A percentile compares a stretch with the other conserved stretches of the same genome.
These are phyloP conservation scores for Macrophomina tecta DNA, from an alignment of 2,329 filamentous ascomycete species.

Conservation along the genomic window DNA sequence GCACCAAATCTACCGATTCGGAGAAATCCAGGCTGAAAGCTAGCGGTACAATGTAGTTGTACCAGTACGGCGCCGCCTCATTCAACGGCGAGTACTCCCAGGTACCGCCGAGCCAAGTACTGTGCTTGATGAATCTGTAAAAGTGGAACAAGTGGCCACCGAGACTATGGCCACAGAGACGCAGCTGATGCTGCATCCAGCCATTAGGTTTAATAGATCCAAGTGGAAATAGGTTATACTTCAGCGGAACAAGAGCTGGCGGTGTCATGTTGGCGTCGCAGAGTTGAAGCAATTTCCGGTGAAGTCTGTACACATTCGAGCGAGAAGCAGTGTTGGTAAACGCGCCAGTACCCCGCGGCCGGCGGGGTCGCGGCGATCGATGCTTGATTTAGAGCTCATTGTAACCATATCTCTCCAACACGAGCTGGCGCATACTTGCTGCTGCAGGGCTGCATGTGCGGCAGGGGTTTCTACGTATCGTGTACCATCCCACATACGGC, in stretches of 20 bases:
- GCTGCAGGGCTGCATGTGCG: too few species aligned
- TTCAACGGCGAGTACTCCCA: slow-evolving; percentile 60
- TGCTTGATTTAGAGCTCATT: too few species aligned
- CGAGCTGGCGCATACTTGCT: too few species aligned
- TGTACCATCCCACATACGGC: too few species aligned
- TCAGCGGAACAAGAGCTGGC: slow-evolving; percentile 39
- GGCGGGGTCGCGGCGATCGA: too few species aligned
- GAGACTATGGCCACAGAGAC: slow-evolving; percentile 58
- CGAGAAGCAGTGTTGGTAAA: too few species aligned
- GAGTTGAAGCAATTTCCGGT: not conserved
- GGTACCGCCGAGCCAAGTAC: slow-evolving; percentile 58
- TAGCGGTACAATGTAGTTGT: slow-evolving; percentile 63
- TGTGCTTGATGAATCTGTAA: slow-evolving; percentile 59
- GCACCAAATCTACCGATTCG: slow-evolving; percentile 30
- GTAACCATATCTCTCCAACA: too few species aligned
- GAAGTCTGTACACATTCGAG: too few species aligned
- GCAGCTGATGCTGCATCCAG: slow-evolving; percentile 60
- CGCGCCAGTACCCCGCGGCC: too few species aligned
- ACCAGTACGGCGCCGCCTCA: slow-evolving; percentile 65
- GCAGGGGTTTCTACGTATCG: too few species aligned
- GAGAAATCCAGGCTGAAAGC: slow-evolving; percentile 58
- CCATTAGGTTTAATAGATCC: slow-evolving; percentile 48
- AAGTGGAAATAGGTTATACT: slow-evolving; percentile 47
- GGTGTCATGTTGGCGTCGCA: not conserved
- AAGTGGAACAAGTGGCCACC: slow-evolving; percentile 62